These are phyloP conservation scores for Trichothecium sympodiale DNA, from an alignment of 2,329 filamentous ascomycete genomes.

Conservation along the genomic window DNA sequence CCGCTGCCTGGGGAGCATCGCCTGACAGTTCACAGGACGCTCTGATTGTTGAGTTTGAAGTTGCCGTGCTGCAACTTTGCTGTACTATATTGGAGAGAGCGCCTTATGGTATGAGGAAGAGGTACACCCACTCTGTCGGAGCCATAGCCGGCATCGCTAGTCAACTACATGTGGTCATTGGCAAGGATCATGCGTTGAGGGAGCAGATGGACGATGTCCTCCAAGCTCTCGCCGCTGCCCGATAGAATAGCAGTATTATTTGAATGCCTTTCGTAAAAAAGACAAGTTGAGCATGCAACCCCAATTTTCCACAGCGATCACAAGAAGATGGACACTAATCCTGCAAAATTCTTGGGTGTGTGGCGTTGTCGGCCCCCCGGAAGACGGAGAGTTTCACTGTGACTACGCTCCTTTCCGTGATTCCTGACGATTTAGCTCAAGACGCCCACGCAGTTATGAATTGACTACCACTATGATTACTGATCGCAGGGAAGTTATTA, in stretches of 20 bases:
- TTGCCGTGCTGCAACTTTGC: conserved; percentile 45
- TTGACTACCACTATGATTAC: too few species aligned
- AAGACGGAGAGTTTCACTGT: too few species aligned
- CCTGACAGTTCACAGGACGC: conserved; percentile 11
- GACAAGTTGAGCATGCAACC: too few species aligned
- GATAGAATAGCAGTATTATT: not conserved
- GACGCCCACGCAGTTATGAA: too few species aligned
- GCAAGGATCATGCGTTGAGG: conserved; percentile 19
- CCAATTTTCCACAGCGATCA: too few species aligned
- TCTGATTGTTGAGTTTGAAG: conserved; percentile 34
- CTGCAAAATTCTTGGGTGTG: too few species aligned
- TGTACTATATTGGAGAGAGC: conserved; percentile 38
- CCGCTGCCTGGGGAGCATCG: conserved; percentile 36
- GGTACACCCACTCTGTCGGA: conserved; percentile 39
- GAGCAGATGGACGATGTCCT: conserved; percentile 36
- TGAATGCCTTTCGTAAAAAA: too few species aligned
- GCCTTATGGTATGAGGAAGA: conserved; percentile 31
- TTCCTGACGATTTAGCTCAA: too few species aligned
- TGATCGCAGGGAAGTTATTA: too few species aligned
- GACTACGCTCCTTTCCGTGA: too few species aligned
- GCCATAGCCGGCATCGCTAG: conserved; percentile 37
- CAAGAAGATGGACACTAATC: too few species aligned
- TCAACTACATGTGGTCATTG: conserved; percentile 7
- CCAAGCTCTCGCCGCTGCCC: conserved; percentile 13
- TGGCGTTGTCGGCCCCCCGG: too few species aligned